phyloP scores from a whole-genome alignment of 352 stramenopile genomes.

The Phytophthora citrophthora region DNA sequence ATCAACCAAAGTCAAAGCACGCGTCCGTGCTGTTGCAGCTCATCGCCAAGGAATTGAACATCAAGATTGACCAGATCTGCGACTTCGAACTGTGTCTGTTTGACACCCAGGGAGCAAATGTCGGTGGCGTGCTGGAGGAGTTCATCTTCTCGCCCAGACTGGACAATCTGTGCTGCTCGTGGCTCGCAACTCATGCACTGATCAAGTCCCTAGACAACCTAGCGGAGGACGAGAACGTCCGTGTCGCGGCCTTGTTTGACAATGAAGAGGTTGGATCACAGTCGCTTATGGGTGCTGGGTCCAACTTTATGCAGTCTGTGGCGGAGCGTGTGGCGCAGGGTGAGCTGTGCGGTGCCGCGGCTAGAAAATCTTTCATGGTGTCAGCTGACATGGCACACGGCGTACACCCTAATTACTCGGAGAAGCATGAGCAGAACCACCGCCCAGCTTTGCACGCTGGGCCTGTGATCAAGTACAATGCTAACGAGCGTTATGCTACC shows the following conservation, averaged over 20 bases:
- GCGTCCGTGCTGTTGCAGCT: conserved; percentile 93
- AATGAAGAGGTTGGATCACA: conserved; percentile 97
- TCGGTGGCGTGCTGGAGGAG: conserved; percentile 93
- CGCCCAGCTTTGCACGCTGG: conserved; percentile 91
- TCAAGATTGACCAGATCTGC: conserved; percentile 90
- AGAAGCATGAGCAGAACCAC: conserved; percentile 96
- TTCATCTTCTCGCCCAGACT: conserved; percentile 97
- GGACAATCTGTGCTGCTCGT: conserved; percentile 98
- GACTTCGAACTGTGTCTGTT: conserved; percentile 98
- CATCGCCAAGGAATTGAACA: conserved; percentile 90
- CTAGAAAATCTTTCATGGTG: conserved; percentile 84
- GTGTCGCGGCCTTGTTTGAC: conserved; percentile 97
- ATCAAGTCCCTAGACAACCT: conserved; percentile 82
- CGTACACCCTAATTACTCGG: conserved; percentile 97
- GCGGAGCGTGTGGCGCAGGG: conserved; percentile 65
- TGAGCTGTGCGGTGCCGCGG: conserved; percentile 56
- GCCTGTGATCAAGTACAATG: conserved; percentile 99
- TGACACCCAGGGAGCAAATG: conserved; percentile 93
- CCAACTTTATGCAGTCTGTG: conserved; percentile 80
- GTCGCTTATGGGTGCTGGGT: conserved; percentile 87
- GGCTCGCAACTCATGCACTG: conserved; percentile 88
- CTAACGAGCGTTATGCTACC: conserved; percentile 98
- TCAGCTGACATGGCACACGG: conserved; percentile 98
- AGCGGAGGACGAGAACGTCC: conserved; percentile 81
- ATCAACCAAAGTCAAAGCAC: conserved; percentile 84